phyloP scores from a whole-genome alignment of 306 rosid genomes.

The Pyrus bretschneideri region DNA sequence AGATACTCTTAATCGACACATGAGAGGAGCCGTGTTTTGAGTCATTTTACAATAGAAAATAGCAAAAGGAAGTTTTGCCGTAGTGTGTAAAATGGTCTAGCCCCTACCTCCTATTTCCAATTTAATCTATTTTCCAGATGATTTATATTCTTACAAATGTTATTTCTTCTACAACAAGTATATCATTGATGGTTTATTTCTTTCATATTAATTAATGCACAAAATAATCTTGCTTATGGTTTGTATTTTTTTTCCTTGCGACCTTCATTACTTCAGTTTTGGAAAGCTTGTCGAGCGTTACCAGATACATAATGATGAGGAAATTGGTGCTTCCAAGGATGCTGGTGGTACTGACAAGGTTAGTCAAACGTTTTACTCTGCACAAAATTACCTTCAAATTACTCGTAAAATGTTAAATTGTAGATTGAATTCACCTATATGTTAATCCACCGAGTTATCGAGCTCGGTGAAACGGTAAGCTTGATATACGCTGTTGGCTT shows the following conservation, averaged over 20 bases:
- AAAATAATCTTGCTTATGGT: not conserved
- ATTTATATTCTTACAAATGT: not conserved
- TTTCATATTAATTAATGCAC: not conserved
- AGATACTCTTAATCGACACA: not conserved
- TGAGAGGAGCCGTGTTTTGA: no score
- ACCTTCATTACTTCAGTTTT: not conserved
- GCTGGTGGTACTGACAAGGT: constrained; percentile 7
- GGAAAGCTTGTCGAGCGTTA: constrained; percentile 17
- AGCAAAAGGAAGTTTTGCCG: no score
- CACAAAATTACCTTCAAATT: no score
- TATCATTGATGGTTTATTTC: not conserved
- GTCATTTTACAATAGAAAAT: no score
- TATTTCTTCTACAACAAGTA: not conserved
- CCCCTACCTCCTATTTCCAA: not conserved
- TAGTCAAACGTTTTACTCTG: not conserved
- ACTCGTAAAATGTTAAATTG: not conserved
- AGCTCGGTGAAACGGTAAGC: not conserved
- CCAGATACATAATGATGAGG: constrained; percentile 4
- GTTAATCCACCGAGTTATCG: not conserved
- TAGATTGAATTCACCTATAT: not conserved
- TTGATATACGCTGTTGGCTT: not conserved
- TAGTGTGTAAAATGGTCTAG: no score
- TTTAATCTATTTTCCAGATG: not conserved
- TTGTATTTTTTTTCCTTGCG: not conserved
- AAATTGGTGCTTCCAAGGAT: not conserved